These are phyloP conservation scores for Baorangia bicolor DNA, from an alignment of 768 basidiomycete species.

Conservation along the genomic window DNA sequence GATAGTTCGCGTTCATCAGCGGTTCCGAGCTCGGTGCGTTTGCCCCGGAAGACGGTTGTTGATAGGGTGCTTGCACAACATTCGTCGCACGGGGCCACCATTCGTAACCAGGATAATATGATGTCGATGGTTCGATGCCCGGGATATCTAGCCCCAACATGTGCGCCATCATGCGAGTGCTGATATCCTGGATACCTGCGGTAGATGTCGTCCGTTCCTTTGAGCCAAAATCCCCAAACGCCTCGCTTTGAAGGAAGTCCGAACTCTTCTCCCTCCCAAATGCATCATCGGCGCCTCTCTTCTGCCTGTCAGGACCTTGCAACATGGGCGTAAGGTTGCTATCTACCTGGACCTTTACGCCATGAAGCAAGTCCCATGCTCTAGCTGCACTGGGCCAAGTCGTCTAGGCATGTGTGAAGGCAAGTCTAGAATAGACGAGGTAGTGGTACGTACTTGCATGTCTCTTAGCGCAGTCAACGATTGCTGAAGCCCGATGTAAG, in stretches of 20 bases:
- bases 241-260: constrained; percentile 45
- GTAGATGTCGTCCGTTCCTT: constrained; percentile 24
- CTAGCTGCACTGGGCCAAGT: constrained; percentile 73
- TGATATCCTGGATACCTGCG: constrained; percentile 58
- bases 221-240: constrained; percentile 29
- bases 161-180: constrained; percentile 66
- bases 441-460: constrained; percentile 53
- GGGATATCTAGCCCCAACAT: constrained; percentile 69
- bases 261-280: constrained; percentile 56
- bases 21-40: constrained; percentile 6
- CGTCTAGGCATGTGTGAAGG: constrained; percentile 37
- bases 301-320: constrained; percentile 45
- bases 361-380: constrained; percentile 64
- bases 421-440: constrained; percentile 1
- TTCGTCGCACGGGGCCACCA: constrained; percentile 56
- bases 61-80: constrained; percentile 14
- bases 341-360: constrained; percentile 57
- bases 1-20: constrained; percentile 18
- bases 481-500: constrained; percentile 62
- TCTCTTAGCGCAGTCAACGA: constrained; percentile 61
- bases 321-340: constrained; percentile 37
- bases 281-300: constrained; percentile 60
- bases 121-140: constrained; percentile 54
- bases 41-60: constrained; percentile 4
- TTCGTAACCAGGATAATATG: constrained; percentile 54